These are phyloP conservation scores for Epichloe scottii DNA, from an alignment of 2,329 filamentous ascomycete genomes.

Conservation along the genomic window DNA sequence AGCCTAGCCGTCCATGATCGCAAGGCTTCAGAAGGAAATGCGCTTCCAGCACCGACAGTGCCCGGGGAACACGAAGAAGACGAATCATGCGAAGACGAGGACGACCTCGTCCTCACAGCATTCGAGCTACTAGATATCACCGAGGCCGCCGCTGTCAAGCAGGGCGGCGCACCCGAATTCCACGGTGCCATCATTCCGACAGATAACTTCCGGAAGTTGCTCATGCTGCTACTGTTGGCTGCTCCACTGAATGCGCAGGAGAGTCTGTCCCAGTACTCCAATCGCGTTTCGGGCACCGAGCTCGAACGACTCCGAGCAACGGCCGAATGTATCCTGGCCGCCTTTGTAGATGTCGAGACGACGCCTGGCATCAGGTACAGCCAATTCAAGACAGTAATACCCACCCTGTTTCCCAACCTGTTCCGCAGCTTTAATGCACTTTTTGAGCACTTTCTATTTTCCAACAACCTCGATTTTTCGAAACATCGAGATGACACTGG, in stretches of 20 bases:
- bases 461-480: slow-evolving; percentile 55
- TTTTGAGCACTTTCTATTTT: slow-evolving; percentile 67
- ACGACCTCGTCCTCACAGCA: slow-evolving; percentile 55
- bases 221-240: slow-evolving; percentile 57
- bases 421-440: slow-evolving; percentile 56
- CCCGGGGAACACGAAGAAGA: slow-evolving; percentile 19
- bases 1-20: slow-evolving; percentile 62
- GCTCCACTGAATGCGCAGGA: slow-evolving; percentile 55
- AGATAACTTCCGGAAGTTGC: slow-evolving; percentile 57
- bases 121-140: slow-evolving; percentile 55
- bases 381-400: slow-evolving; percentile 48
- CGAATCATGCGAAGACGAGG: slow-evolving; percentile 35
- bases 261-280: slow-evolving; percentile 47
- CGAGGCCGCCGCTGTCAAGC: slow-evolving; percentile 47
- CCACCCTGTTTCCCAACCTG: slow-evolving; percentile 49
- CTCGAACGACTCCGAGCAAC: slow-evolving; percentile 46
- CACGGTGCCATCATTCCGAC: slow-evolving; percentile 58
- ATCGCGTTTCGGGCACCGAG: slow-evolving; percentile 40
- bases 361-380: slow-evolving; percentile 49
- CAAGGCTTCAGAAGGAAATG: slow-evolving; percentile 26
- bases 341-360: slow-evolving; percentile 54
- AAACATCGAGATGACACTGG: slow-evolving; percentile 27
- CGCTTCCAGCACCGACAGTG: not conserved
- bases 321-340: slow-evolving; percentile 51
- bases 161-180: slow-evolving; percentile 35